These are phyloP conservation scores for Phalaenopsis aphrodite DNA, from an alignment of 106 monocot species.

Conservation along the genomic window DNA sequence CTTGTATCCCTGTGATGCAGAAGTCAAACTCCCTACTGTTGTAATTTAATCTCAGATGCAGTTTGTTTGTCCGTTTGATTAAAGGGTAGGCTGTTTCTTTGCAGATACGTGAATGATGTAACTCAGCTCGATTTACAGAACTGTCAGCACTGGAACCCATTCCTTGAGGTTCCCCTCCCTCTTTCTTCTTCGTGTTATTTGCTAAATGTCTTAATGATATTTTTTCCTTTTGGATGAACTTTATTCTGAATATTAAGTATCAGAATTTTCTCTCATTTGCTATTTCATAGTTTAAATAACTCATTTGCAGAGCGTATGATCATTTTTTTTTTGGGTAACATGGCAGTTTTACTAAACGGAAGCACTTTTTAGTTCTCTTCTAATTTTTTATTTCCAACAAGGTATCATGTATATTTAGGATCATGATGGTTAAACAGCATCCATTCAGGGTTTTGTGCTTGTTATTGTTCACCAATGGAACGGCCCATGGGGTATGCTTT, in stretches of 20 bases:
- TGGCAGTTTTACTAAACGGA: too few relatives aligned
- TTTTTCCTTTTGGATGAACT: neutral
- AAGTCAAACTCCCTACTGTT: neutral
- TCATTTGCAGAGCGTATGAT: too few relatives aligned
- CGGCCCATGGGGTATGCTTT: too few relatives aligned
- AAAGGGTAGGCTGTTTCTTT: slow-evolving; percentile 11
- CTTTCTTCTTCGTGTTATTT: neutral
- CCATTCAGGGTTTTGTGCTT: too few relatives aligned
- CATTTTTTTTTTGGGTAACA: too few relatives aligned
- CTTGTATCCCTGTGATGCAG: neutral
- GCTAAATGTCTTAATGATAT: neutral
- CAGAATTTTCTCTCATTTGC: neutral
- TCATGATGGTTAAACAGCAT: too few relatives aligned
- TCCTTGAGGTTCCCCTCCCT: slow-evolving; percentile 62
- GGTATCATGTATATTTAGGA: too few relatives aligned
- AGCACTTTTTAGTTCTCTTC: too few relatives aligned
- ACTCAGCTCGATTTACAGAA: slow-evolving; percentile 66
- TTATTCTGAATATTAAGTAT: neutral
- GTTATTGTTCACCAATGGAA: too few relatives aligned
- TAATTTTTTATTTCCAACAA: too few relatives aligned
- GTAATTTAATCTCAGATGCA: neutral
- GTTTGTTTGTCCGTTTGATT: neutral
- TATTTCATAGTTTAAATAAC: too few relatives aligned
- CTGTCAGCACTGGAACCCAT: slow-evolving; percentile 86
- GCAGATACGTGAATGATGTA: slow-evolving; percentile 69